phyloP scores from a whole-genome alignment of 805 yeast genomes.

The Torulaspora delbrueckii region DNA sequence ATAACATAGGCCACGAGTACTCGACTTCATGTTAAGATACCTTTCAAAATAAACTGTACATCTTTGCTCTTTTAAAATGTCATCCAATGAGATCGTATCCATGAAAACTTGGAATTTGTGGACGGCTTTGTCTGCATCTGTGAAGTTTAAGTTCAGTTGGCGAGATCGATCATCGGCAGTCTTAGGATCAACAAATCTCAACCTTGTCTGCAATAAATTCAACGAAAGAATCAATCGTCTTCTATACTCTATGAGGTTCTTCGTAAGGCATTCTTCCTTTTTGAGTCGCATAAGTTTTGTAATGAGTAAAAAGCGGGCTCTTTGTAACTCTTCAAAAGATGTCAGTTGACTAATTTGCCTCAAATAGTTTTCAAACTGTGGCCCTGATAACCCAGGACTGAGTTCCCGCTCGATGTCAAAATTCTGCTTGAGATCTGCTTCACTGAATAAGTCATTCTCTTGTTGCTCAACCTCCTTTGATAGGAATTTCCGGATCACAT shows the following conservation, averaged over 20 bases:
- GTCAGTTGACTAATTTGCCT: slow-evolving; percentile 21
- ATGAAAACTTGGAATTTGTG: slow-evolving; percentile 18
- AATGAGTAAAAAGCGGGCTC: slow-evolving; percentile 17
- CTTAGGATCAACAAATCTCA: slow-evolving; percentile 11
- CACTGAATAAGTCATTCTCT: slow-evolving; percentile 1
- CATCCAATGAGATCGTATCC: slow-evolving; percentile 16
- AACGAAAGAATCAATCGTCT: slow-evolving; percentile 24
- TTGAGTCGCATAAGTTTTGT: slow-evolving; percentile 18
- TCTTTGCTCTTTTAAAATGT: slow-evolving; percentile 17
- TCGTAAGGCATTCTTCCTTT: neutral
- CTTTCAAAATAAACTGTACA: slow-evolving; percentile 17
- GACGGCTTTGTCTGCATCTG: slow-evolving; percentile 12
- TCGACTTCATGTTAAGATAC: slow-evolving; percentile 9
- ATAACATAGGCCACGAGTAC: slow-evolving; percentile 24
- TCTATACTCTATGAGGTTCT: slow-evolving; percentile 8
- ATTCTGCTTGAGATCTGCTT: slow-evolving; percentile 5
- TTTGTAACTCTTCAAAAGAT: slow-evolving; percentile 17
- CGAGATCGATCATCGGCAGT: neutral
- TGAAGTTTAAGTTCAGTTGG: neutral
- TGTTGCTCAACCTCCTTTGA: slow-evolving; percentile 51
- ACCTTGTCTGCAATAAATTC: slow-evolving; percentile 27
- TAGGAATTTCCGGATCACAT: slow-evolving; percentile 62
- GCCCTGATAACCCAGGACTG: slow-evolving; percentile 13
- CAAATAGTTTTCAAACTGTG: slow-evolving; percentile 29
- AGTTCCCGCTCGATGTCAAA: slow-evolving; percentile 11